Evolutionary conservation across 2,329 filamentous ascomycete genomes (phyloP), one percentile per base, ranked within the genome.

Genomic region (Alternaria conjuncta): DNA sequence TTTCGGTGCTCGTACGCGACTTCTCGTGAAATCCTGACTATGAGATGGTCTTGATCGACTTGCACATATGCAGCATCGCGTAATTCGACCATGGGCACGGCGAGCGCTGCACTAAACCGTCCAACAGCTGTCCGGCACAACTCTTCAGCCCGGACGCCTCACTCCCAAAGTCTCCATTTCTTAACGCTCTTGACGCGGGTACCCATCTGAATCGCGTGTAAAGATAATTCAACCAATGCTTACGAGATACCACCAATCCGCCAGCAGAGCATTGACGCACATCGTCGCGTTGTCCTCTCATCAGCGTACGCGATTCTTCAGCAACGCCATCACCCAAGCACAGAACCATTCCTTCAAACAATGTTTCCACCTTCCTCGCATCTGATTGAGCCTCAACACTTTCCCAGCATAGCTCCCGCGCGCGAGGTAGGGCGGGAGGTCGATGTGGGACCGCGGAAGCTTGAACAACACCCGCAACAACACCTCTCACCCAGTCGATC

Each of bases 351-450:
- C 32, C 9, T 50, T 30, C 50, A 57, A 55, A 53, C 44, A 32
- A n/a, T 30, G 65, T 70, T 66, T 69, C 69, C 66, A 55, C 44
- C 50, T 61, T 64, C 46, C 49, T 54, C 63, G 63, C 66, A 55
- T 75, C 72, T 76, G 69, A 76, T 78, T 75, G 75, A 77, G 75
- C 75, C 75, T 78, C 77, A 78, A 72, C 73, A 69, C 57, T 65
- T 69, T 74, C 75, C 71, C 73, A 76, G 68, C 65, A 74, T 78
- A 76, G 75, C 67, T 78, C 75, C 77, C 77, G 78, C 78, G 77
- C 78, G 78, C 77, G 69, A 78, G 74, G 64, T 60, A 75, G 70
- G 75, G 68, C 75, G 76, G 66, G 47, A 57, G 70, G 69, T 69
- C 67, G 62, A 64, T 63, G 69, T 75, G 74, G 76, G 72, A 66